Evolutionary conservation across 139 green algal species (phyloP).

Genomic region (Volvox africanus): DNA sequence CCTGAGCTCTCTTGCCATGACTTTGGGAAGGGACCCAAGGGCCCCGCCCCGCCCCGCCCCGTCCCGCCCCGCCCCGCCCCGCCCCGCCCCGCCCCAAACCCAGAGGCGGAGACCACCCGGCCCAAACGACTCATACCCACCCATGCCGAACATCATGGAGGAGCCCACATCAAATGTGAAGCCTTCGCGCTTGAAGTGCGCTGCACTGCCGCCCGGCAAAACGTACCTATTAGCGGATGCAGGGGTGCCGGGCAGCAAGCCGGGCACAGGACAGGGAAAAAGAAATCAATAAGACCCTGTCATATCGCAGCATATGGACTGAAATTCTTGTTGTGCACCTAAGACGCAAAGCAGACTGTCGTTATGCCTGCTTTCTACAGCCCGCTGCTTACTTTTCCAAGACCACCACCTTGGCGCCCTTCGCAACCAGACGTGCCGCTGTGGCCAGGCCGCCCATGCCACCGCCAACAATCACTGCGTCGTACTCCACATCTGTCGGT

Average conservation of each 20-base stretch:
- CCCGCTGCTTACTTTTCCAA: constrained; percentile 80
- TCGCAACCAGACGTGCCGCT: constrained; percentile 84
- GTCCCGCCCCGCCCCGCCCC: not conserved
- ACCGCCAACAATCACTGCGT: constrained; percentile 92
- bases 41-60: not conserved
- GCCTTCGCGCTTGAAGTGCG: constrained; percentile 89
- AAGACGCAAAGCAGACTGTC: too few species aligned
- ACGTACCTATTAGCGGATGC: constrained; percentile 78
- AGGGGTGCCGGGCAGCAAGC: not conserved
- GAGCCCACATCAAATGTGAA: constrained; percentile 97
- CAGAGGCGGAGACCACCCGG: too few species aligned
- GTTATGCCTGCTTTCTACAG: not conserved
- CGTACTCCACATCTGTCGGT: constrained; percentile 78
- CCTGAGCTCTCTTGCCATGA: too few species aligned
- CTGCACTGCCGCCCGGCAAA: constrained; percentile 92
- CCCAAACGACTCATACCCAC: constrained; percentile 50
- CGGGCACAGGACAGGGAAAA: too few species aligned
- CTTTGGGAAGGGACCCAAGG: not conserved
- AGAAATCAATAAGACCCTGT: too few species aligned
- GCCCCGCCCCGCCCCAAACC: not conserved
- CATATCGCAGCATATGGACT: too few species aligned
- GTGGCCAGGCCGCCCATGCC: constrained; percentile 94
- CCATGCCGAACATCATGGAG: constrained; percentile 99
- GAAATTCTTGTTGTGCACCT: too few species aligned
- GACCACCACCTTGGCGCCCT: constrained; percentile 87